Evolutionary conservation across 73 alveolate species (phyloP).

Genomic region (Tetrahymena malaccensis): DNA sequence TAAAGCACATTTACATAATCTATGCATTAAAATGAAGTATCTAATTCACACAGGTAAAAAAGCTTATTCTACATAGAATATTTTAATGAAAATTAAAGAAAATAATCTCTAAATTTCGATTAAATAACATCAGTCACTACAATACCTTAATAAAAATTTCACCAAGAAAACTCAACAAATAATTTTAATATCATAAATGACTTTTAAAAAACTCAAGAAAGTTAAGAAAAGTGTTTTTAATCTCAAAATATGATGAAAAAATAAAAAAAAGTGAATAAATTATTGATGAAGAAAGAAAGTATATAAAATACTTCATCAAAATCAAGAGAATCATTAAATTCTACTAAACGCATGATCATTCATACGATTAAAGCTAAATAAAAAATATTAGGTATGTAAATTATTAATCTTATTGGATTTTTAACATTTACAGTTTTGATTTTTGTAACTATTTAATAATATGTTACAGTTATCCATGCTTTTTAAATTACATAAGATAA

Average conservation of each 20-base stretch:
- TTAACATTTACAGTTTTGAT: not conserved
- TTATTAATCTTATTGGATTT: not conserved
- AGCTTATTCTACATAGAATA: too few relatives aligned
- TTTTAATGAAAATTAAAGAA: too few relatives aligned
- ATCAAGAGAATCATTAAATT: not conserved
- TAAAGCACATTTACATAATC: too few relatives aligned
- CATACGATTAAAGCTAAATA: not conserved
- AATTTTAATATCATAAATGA: not conserved
- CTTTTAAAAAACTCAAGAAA: not conserved
- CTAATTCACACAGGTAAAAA: too few relatives aligned
- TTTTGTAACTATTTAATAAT: not conserved
- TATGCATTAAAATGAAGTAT: too few relatives aligned
- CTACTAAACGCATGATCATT: not conserved
- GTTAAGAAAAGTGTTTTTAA: not conserved
- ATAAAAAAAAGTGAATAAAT: not conserved
- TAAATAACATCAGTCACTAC: too few relatives aligned
- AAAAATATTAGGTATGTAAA: not conserved
- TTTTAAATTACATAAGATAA: not conserved
- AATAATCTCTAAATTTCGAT: too few relatives aligned
- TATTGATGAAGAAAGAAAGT: not conserved
- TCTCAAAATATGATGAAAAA: not conserved
- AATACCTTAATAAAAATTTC: not conserved
- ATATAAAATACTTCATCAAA: not conserved
- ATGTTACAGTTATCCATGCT: not conserved
- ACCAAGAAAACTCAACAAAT: not conserved